These are phyloP conservation scores for Xerocomus amazonicus DNA, from an alignment of 1,284 basidiomycete species.

Conservation along the genomic window DNA sequence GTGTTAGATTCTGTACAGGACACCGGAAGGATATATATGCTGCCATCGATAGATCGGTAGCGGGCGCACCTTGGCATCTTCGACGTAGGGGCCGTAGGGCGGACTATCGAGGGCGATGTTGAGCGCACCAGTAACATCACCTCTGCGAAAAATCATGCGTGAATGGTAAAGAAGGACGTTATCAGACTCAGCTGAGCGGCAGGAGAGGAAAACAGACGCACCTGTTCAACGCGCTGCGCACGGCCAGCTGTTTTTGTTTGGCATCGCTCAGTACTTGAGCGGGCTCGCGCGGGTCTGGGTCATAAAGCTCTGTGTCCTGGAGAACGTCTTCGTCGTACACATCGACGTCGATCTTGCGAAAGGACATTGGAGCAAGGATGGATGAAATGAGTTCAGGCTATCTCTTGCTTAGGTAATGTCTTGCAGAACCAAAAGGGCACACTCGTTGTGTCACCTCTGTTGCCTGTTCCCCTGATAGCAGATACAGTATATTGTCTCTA, in stretches of 20 bases:
- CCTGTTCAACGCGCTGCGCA: slow-evolving; percentile 73
- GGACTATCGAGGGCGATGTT: slow-evolving; percentile 67
- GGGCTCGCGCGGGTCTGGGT: slow-evolving; percentile 80
- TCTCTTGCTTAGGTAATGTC: neutral
- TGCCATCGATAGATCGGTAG: too few species aligned
- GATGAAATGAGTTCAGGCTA: neutral
- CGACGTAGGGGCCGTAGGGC: slow-evolving; percentile 68
- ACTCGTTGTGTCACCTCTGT: too few species aligned
- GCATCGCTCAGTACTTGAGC: slow-evolving; percentile 73
- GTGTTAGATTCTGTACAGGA: slow-evolving; percentile 60
- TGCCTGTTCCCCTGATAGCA: too few species aligned
- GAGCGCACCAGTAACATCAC: slow-evolving; percentile 74
- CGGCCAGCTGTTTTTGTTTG: slow-evolving; percentile 69
- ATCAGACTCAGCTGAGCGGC: neutral
- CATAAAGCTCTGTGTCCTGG: slow-evolving; percentile 81
- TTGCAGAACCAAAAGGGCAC: too few species aligned
- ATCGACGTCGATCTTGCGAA: slow-evolving; percentile 95
- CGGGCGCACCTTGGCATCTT: slow-evolving; percentile 81
- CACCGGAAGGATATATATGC: neutral
- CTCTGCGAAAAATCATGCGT: slow-evolving; percentile 38
- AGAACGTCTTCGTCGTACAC: slow-evolving; percentile 90
- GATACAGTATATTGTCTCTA: too few species aligned
- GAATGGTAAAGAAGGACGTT: too few species aligned
- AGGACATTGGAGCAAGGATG: slow-evolving; percentile 54
- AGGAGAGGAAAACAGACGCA: slow-evolving; percentile 35